These are phyloP conservation scores for Hawksworthiomyces lignivorus DNA, from an alignment of 2,329 filamentous ascomycete species.

Conservation along the genomic window DNA sequence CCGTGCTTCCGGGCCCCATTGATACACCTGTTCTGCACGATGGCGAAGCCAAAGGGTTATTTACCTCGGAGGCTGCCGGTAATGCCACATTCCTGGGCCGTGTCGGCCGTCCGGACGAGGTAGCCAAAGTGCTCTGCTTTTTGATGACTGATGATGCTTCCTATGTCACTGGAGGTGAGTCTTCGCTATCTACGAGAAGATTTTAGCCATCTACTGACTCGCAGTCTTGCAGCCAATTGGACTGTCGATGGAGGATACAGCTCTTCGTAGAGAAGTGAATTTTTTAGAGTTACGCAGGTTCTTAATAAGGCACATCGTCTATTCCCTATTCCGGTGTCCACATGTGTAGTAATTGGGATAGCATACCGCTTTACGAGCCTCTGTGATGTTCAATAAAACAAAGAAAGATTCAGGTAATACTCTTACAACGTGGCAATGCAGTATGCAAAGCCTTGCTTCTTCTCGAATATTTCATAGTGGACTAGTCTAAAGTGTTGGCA, in stretches of 20 bases:
- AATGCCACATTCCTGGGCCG: not conserved
- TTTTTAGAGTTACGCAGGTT: too few relatives aligned
- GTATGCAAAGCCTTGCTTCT: too few relatives aligned
- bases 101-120: constrained; percentile 3
- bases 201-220: too few relatives aligned
- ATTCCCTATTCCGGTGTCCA: too few relatives aligned
- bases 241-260: constrained; percentile 5
- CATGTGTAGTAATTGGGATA: too few relatives aligned
- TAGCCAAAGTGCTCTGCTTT: constrained; percentile 5
- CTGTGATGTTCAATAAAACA: too few relatives aligned
- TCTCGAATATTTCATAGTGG: too few relatives aligned
- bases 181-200: not conserved
- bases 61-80: not conserved
- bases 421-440: too few relatives aligned
- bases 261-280: constrained; percentile 1
- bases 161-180: constrained; percentile 5
- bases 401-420: too few relatives aligned
- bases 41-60: constrained; percentile 3
- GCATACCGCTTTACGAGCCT: too few relatives aligned
- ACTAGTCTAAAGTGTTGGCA: too few relatives aligned
- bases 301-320: too few relatives aligned
- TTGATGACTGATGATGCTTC: constrained; percentile 6
- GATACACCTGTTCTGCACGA: constrained; percentile 8
- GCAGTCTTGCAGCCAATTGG: constrained; percentile 2
- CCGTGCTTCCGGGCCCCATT: constrained; percentile 9